These are phyloP conservation scores for Trifolium pratense DNA, from an alignment of 306 rosid species.

Conservation along the genomic window DNA sequence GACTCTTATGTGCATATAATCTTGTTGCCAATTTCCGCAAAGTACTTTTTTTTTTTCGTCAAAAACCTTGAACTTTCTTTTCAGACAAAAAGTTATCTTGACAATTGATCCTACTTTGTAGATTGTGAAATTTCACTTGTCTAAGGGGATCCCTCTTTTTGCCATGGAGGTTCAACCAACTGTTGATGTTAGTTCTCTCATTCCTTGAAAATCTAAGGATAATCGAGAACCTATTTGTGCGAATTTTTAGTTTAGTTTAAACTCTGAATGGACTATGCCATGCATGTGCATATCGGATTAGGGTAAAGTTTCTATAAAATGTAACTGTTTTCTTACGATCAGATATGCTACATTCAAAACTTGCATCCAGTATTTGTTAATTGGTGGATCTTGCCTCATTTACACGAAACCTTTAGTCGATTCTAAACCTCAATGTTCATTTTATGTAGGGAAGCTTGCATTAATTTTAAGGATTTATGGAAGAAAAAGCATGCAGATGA, in stretches of 20 bases:
- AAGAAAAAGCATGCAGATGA: slow-evolving; percentile 60
- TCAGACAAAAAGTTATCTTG: slow-evolving; percentile 31
- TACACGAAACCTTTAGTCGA: slow-evolving; percentile 24
- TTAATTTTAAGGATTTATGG: slow-evolving; percentile 58
- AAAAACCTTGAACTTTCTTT: slow-evolving; percentile 10
- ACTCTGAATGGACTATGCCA: slow-evolving; percentile 23
- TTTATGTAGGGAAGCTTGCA: slow-evolving; percentile 62
- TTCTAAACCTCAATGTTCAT: slow-evolving; percentile 11
- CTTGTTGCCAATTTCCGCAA: slow-evolving; percentile 13
- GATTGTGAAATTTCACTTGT: slow-evolving; percentile 41
- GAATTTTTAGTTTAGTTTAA: slow-evolving; percentile 23
- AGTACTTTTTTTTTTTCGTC: neutral
- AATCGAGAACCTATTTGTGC: slow-evolving; percentile 25
- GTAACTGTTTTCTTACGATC: slow-evolving; percentile 16
- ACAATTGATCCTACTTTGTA: slow-evolving; percentile 41
- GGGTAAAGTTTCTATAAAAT: slow-evolving; percentile 17
- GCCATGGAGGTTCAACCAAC: slow-evolving; percentile 34
- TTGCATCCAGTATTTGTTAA: slow-evolving; percentile 6
- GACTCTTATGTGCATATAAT: slow-evolving; percentile 17
- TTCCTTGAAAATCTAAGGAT: slow-evolving; percentile 46
- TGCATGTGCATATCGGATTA: neutral
- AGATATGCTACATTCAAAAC: slow-evolving; percentile 28
- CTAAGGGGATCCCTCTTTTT: slow-evolving; percentile 21
- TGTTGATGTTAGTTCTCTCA: slow-evolving; percentile 43
- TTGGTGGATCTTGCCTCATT: slow-evolving; percentile 28